Evolutionary conservation across 1,139 yeast species (phyloP).

Genomic region (Debaryomyces sp.): DNA sequence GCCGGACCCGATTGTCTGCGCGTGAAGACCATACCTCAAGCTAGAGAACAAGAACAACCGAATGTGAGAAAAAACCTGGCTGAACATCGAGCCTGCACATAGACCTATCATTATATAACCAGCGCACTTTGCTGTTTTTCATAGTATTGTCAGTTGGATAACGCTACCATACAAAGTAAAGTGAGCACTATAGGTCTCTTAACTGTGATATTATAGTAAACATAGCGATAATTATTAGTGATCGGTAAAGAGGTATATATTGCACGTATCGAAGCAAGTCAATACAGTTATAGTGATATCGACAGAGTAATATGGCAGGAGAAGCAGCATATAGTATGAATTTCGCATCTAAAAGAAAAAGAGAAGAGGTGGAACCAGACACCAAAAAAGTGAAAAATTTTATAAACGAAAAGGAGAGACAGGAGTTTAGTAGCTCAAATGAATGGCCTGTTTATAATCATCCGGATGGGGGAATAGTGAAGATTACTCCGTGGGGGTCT

Average conservation of each 20-base stretch:
- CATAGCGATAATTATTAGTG: neutral
- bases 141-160: neutral
- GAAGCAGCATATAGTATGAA: slow-evolving; percentile 9
- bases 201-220: neutral
- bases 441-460: slow-evolving; percentile 66
- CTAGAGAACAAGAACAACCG: neutral
- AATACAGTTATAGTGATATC: neutral
- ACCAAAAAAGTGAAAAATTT: slow-evolving; percentile 27
- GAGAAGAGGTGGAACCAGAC: slow-evolving; percentile 24
- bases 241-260: neutral
- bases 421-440: slow-evolving; percentile 30
- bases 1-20: neutral
- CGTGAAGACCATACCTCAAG: neutral
- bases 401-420: slow-evolving; percentile 24
- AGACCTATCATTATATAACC: slow-evolving; percentile 3
- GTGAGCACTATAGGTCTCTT: neutral
- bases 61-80: neutral
- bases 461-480: slow-evolving; percentile 66
- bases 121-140: slow-evolving; percentile 7
- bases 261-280: neutral
- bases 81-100: neutral
- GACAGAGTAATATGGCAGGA: neutral
- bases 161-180: neutral
- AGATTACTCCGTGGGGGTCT: slow-evolving; percentile 66
- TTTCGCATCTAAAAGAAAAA: slow-evolving; percentile 28